Evolutionary conservation across 1,139 yeast genomes (phyloP).

Genomic region (Oligophagozyma castellii): DNA sequence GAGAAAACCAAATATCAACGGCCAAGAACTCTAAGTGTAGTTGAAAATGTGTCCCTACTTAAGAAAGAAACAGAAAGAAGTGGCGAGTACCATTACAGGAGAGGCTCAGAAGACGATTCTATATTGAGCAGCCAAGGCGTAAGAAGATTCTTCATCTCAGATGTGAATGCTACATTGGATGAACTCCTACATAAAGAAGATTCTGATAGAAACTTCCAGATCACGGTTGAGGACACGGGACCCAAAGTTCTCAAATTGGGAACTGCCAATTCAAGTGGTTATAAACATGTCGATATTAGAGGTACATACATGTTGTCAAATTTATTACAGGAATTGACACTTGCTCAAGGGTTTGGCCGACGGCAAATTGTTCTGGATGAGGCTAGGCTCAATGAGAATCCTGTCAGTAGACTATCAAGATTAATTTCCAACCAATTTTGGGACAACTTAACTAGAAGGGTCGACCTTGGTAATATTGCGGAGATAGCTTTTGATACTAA

Average conservation of each 20-base stretch:
- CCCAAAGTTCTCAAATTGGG: slow-evolving; percentile 82
- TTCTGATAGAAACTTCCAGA: slow-evolving; percentile 75
- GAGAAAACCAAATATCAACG: slow-evolving; percentile 11
- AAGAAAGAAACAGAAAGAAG: slow-evolving; percentile 9
- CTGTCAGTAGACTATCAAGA: slow-evolving; percentile 65
- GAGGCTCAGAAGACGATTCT: slow-evolving; percentile 58
- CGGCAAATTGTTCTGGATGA: slow-evolving; percentile 71
- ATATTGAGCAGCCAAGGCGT: slow-evolving; percentile 25
- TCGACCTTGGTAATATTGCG: slow-evolving; percentile 50
- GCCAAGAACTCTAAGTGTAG: slow-evolving; percentile 29
- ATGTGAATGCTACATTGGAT: slow-evolving; percentile 59
- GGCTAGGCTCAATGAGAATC: slow-evolving; percentile 74
- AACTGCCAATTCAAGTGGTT: slow-evolving; percentile 76
- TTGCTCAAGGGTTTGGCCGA: slow-evolving; percentile 72
- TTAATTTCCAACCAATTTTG: slow-evolving; percentile 70
- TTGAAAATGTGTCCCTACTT: slow-evolving; percentile 20
- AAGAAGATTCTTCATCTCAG: slow-evolving; percentile 53
- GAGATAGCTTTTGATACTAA: slow-evolving; percentile 70
- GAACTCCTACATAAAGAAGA: slow-evolving; percentile 68
- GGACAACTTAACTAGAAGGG: slow-evolving; percentile 61
- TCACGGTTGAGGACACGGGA: slow-evolving; percentile 84
- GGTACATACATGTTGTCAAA: slow-evolving; percentile 91
- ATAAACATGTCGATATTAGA: slow-evolving; percentile 53
- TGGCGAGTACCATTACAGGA: slow-evolving; percentile 29
- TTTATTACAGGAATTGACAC: slow-evolving; percentile 75